Evolutionary conservation across 441 rosid genomes (phyloP).

Genomic region (Pelargonium cotyledonis): DNA sequence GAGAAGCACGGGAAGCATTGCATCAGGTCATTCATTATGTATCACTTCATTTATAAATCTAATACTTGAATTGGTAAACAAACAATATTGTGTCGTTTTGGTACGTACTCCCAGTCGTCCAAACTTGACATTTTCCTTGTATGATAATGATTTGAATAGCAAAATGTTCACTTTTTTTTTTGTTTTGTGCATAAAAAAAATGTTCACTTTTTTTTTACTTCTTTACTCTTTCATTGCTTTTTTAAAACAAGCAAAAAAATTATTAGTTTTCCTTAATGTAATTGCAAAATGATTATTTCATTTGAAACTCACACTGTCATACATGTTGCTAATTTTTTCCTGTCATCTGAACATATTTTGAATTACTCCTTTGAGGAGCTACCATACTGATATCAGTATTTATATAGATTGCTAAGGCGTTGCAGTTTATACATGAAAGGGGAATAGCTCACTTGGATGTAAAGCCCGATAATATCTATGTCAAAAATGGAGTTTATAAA

Average conservation of each 20-base stretch:
- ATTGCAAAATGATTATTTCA: too few species aligned
- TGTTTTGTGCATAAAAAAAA: too few species aligned
- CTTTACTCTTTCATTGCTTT: background rate
- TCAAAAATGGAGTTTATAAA: constrained; percentile 66
- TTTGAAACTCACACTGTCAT: background rate
- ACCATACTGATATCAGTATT: constrained; percentile 13
- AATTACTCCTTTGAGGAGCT: background rate
- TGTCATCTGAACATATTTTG: background rate
- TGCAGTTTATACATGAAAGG: constrained; percentile 60
- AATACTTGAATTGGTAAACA: background rate
- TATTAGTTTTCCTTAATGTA: background rate
- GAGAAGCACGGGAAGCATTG: constrained; percentile 49
- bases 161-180: background rate
- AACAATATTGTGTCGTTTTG: too few species aligned
- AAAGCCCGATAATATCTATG: constrained; percentile 87
- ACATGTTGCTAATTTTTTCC: background rate
- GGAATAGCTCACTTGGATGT: constrained; percentile 93
- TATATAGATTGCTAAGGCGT: constrained; percentile 73
- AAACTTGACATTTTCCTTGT: too few species aligned
- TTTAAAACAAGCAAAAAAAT: background rate
- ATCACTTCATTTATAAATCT: background rate
- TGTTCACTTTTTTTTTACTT: background rate
- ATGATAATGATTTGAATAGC: background rate
- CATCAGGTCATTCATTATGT: constrained; percentile 47
- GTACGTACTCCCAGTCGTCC: too few species aligned